A percentile compares a stretch with the other conserved stretches of the same genome.
phyloP scores from a whole-genome alignment of 305 asterid genomes.

The Solanum aculeatissimum region DNA sequence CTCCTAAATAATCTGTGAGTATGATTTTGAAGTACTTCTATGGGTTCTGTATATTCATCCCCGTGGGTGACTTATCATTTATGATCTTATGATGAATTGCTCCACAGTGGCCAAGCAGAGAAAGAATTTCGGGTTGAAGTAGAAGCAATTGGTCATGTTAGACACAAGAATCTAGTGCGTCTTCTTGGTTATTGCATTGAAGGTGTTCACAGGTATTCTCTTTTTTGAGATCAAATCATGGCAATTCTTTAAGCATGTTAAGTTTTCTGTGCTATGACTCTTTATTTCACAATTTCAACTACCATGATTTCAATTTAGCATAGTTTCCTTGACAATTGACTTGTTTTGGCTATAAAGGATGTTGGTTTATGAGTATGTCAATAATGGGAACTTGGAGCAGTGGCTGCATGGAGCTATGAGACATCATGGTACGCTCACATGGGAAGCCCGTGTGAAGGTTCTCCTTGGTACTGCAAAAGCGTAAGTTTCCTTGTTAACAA shows the following conservation, averaged over 20 bases:
- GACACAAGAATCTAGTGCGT: slow-evolving; percentile 91
- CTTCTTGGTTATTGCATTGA: slow-evolving; percentile 94
- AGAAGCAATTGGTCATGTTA: slow-evolving; percentile 93
- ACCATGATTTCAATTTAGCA: not conserved
- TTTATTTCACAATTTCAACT: not conserved
- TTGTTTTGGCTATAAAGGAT: slow-evolving; percentile 35
- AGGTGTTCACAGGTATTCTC: slow-evolving; percentile 80
- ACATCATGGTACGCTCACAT: slow-evolving; percentile 68
- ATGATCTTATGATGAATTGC: slow-evolving; percentile 4
- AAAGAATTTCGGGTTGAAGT: slow-evolving; percentile 91
- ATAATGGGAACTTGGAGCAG: slow-evolving; percentile 90
- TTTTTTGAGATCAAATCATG: not conserved
- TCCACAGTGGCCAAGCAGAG: slow-evolving; percentile 89
- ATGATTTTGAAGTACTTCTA: not conserved
- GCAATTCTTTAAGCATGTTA: not conserved
- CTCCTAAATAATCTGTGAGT: slow-evolving; percentile 90
- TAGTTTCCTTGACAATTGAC: not conserved
- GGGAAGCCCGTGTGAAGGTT: slow-evolving; percentile 97
- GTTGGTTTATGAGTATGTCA: slow-evolving; percentile 96
- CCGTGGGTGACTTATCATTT: not conserved
- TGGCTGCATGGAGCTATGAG: slow-evolving; percentile 98
- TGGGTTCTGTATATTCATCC: not conserved
- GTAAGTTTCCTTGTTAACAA: slow-evolving; percentile 36
- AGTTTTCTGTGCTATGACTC: not conserved
- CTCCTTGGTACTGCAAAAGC: slow-evolving; percentile 96